Conservation (phyloP, 805 yeast genomes). For the Starmerella vaccinii region DNA sequence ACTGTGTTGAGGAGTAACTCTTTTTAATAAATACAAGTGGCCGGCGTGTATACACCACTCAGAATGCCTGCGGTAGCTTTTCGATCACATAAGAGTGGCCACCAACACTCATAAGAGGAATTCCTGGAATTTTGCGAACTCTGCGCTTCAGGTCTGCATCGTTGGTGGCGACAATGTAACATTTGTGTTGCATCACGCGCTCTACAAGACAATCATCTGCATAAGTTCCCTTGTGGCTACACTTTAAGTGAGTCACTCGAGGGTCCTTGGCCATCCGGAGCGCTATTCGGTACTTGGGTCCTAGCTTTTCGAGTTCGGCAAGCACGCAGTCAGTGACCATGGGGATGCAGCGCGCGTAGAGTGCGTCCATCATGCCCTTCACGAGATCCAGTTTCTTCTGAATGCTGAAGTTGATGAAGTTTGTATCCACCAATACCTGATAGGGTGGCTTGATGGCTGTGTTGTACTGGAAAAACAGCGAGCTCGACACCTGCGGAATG, state of each 20-base stretch:
- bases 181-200: conserved; percentile 90
- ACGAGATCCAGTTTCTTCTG: conserved; percentile 91
- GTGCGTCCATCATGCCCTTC: conserved; percentile 94
- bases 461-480: conserved; percentile 88
- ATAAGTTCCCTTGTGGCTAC: conserved; percentile 91
- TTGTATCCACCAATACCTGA: conserved; percentile 90
- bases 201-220: conserved; percentile 96
- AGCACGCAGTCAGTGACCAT: conserved; percentile 93
- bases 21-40: not conserved
- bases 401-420: conserved; percentile 90
- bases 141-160: conserved; percentile 95
- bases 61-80: conserved; percentile 77
- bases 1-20: too few relatives aligned
- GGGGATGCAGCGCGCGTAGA: conserved; percentile 91
- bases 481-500: conserved; percentile 90
- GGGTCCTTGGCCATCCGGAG: conserved; percentile 88
- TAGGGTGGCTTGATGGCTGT: conserved; percentile 96
- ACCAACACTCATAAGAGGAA: conserved; percentile 95
- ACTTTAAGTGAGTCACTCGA: conserved; percentile 71
- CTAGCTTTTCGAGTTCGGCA: conserved; percentile 94
- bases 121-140: conserved; percentile 92
- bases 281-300: conserved; percentile 91
- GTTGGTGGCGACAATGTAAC: conserved; percentile 93
- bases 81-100: conserved; percentile 86
- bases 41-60: not conserved